These are phyloP conservation scores for Rhizopogon vulgaris DNA, from an alignment of 768 basidiomycete genomes.

Conservation along the genomic window DNA sequence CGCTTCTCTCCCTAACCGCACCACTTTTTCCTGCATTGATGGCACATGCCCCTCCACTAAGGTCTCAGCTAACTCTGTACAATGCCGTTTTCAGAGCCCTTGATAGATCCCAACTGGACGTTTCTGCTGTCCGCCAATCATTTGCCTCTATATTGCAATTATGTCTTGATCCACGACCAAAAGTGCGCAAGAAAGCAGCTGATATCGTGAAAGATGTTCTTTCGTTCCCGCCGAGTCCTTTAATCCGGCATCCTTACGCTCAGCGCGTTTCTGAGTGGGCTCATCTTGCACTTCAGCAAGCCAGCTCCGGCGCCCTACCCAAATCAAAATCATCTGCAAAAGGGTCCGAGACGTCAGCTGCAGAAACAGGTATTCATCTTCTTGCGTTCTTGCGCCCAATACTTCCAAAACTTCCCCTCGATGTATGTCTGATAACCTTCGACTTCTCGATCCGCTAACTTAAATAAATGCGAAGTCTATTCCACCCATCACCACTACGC, in stretches of 20 bases:
- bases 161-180: conserved; percentile 83
- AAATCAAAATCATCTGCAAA: conserved; percentile 53
- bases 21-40: conserved; percentile 69
- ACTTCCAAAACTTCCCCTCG: conserved; percentile 52
- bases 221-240: conserved; percentile 68
- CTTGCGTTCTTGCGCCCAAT: conserved; percentile 68
- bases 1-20: conserved; percentile 66
- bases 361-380: conserved; percentile 73
- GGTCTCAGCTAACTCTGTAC: conserved; percentile 81
- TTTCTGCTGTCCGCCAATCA: conserved; percentile 63
- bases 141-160: conserved; percentile 84
- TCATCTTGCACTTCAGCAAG: conserved; percentile 57
- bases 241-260: conserved; percentile 79
- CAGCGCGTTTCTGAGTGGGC: conserved; percentile 79
- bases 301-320: conserved; percentile 52
- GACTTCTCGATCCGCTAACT: conserved; percentile 6
- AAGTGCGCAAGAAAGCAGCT: conserved; percentile 87
- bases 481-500: conserved; percentile 57
- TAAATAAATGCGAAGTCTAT: conserved; percentile 49
- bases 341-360: conserved; percentile 46
- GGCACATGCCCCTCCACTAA: conserved; percentile 68
- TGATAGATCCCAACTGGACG: conserved; percentile 66
- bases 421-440: conserved; percentile 43
- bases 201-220: conserved; percentile 81
- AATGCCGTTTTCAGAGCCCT: conserved; percentile 62